Evolutionary conservation across 1,284 basidiomycete species (phyloP).

Genomic region (Cutaneotrichosporon sp.): DNA sequence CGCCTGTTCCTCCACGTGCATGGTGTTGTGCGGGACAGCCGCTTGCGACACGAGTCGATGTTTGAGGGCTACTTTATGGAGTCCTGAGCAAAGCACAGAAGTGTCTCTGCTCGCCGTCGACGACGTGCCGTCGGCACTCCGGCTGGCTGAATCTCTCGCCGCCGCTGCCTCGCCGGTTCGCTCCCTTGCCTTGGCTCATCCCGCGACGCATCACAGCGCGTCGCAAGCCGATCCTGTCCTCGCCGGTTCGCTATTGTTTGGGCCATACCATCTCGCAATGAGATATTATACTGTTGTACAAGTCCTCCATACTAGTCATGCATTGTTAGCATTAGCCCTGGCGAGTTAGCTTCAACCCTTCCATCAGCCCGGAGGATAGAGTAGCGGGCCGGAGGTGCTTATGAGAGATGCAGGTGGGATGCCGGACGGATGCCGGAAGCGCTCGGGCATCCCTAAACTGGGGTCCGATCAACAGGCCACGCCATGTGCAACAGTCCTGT

Average conservation of each 20-base stretch:
- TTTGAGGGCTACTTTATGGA: slow-evolving; percentile 68
- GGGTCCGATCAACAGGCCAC: too few species aligned
- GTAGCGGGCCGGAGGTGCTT: too few species aligned
- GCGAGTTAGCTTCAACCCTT: background rate
- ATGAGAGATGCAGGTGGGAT: too few species aligned
- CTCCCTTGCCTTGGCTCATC: too few species aligned
- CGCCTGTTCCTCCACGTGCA: slow-evolving; percentile 88
- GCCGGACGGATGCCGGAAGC: too few species aligned
- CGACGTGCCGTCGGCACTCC: slow-evolving; percentile 3
- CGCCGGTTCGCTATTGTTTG: background rate
- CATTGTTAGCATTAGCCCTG: slow-evolving; percentile 1
- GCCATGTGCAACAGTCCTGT: too few species aligned
- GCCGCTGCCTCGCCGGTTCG: too few species aligned
- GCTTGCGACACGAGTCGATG: slow-evolving; percentile 71
- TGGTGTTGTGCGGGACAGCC: slow-evolving; percentile 61
- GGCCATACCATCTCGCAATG: background rate
- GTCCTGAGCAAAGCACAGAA: background rate
- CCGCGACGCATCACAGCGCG: background rate
- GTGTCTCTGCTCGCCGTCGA: background rate
- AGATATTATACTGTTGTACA: background rate
- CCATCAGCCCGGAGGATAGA: background rate
- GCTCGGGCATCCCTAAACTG: too few species aligned
- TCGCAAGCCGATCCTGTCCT: background rate
- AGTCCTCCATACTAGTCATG: slow-evolving; percentile 1
- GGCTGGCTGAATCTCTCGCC: slow-evolving; percentile 3